Evolutionary conservation across 305 asterid species (phyloP).

Genomic region (Fraxinus nigra): DNA sequence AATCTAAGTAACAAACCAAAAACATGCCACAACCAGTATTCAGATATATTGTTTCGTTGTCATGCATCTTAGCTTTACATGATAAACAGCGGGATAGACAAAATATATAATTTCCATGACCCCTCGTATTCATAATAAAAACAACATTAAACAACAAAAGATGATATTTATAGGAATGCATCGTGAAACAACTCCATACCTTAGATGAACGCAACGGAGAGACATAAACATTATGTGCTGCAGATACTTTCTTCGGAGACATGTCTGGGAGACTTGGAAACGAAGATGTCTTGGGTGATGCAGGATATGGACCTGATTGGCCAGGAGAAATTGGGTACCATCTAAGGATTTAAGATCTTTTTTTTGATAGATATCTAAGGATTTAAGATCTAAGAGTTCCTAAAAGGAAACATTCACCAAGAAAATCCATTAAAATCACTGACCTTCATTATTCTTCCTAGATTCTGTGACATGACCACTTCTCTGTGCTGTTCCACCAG

Average conservation of each 20-base stretch:
- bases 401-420: slow-evolving; percentile 13
- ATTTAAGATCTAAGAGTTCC: neutral
- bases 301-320: slow-evolving; percentile 59
- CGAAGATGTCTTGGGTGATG: slow-evolving; percentile 77
- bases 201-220: slow-evolving; percentile 90
- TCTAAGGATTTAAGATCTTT: neutral
- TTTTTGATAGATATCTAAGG: neutral
- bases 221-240: slow-evolving; percentile 84
- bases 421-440: slow-evolving; percentile 26
- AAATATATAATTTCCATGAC: neutral
- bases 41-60: neutral
- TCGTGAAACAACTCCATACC: slow-evolving; percentile 36
- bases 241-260: slow-evolving; percentile 99
- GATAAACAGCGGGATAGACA: neutral
- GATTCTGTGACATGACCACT: slow-evolving; percentile 48
- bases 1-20: neutral
- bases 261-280: slow-evolving; percentile 97
- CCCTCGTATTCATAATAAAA: neutral
- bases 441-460: slow-evolving; percentile 54
- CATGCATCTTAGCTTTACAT: neutral
- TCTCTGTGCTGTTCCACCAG: slow-evolving; percentile 55
- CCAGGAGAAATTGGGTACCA: slow-evolving; percentile 9
- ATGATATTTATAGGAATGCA: neutral
- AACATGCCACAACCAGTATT: neutral
- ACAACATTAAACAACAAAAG: neutral